Percentiles rank a stretch among this genome's conserved stretches.
These are phyloP conservation scores for Dipteronia sinensis DNA, from an alignment of 345 rosid genomes.

Conservation along the genomic window DNA sequence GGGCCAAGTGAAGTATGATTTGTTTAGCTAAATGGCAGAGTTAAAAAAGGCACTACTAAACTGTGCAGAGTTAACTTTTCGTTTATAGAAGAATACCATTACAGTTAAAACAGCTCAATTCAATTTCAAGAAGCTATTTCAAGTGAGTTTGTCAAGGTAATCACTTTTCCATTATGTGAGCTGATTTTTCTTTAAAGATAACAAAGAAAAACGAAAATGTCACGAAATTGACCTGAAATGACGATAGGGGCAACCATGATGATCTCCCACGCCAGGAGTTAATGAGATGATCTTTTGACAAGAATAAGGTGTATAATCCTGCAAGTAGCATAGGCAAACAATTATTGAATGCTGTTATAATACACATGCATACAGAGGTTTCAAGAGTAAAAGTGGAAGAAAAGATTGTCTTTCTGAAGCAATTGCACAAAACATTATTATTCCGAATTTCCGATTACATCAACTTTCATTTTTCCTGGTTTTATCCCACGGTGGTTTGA, in stretches of 20 bases:
- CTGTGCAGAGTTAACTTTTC: neutral
- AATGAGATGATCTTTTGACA: slow-evolving; percentile 80
- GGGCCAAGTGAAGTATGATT: neutral
- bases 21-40: neutral
- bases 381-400: neutral
- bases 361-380: neutral
- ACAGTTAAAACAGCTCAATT: neutral
- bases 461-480: neutral
- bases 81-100: neutral
- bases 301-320: slow-evolving; percentile 97
- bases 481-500: neutral
- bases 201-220: neutral
- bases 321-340: slow-evolving; percentile 26
- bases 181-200: neutral
- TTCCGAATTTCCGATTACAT: neutral
- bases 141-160: neutral
- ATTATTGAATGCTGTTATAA: neutral
- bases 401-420: neutral
- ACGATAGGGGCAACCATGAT: slow-evolving; percentile 94
- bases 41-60: neutral
- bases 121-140: neutral
- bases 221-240: slow-evolving; percentile 72
- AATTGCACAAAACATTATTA: neutral
- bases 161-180: neutral
- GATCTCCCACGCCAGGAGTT: slow-evolving; percentile 85